phyloP scores from a whole-genome alignment of 2,329 filamentous ascomycete species.

The Hirsutella rhossiliensis region DNA sequence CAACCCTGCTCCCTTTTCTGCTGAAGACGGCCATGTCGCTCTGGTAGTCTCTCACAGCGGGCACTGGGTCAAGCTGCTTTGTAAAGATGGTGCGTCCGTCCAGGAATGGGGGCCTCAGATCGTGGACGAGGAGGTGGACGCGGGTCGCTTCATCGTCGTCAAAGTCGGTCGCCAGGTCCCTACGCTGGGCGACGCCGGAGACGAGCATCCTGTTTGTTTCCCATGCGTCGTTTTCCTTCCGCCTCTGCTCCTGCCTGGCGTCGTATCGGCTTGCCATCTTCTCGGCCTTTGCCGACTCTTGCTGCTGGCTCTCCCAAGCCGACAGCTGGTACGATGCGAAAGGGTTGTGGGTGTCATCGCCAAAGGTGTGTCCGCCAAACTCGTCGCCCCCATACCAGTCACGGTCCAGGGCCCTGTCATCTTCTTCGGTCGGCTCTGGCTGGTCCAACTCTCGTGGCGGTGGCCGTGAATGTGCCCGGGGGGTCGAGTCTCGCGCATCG shows the following conservation, averaged over 20 bases:
- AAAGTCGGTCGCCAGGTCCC: slow-evolving; percentile 72
- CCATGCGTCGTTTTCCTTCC: slow-evolving; percentile 95
- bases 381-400: slow-evolving; percentile 92
- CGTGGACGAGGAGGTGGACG: slow-evolving; percentile 84
- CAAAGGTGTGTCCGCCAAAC: slow-evolving; percentile 67
- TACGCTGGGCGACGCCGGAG: slow-evolving; percentile 83
- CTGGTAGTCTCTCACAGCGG: slow-evolving; percentile 83
- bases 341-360: slow-evolving; percentile 86
- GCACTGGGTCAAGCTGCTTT: slow-evolving; percentile 90
- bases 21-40: slow-evolving; percentile 99
- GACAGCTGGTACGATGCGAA: slow-evolving; percentile 68
- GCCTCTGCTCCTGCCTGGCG: slow-evolving; percentile 68
- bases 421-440: slow-evolving; percentile 53
- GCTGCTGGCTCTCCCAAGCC: slow-evolving; percentile 63
- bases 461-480: slow-evolving; percentile 27
- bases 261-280: slow-evolving; percentile 63
- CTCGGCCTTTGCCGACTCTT: slow-evolving; percentile 65
- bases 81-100: slow-evolving; percentile 95
- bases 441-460: slow-evolving; percentile 28
- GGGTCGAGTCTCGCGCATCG: slow-evolving; percentile 20
- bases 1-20: slow-evolving; percentile 85
- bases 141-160: slow-evolving; percentile 84
- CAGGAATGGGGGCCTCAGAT: slow-evolving; percentile 85
- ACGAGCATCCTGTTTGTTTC: slow-evolving; percentile 98
- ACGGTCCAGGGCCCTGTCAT: slow-evolving; percentile 66